Base-by-base conservation (phyloP, 2,329 filamentous ascomycete genomes). In the Sarocladium kiliense region DNA sequence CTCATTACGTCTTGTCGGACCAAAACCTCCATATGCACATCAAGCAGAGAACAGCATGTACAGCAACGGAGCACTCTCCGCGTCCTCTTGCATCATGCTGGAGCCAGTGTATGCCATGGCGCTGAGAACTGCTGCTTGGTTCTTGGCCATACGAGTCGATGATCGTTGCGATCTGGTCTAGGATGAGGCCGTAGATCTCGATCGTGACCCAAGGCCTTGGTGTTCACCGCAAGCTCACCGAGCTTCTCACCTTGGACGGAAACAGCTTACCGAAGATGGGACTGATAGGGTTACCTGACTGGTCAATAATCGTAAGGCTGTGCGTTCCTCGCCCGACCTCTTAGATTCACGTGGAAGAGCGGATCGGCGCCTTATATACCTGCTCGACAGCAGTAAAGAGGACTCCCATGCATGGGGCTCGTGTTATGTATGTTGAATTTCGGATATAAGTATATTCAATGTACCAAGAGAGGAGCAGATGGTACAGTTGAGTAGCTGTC, bases 221-320 rank as follows among this genome's bases (percentile, higher is more conserved):
- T 36, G 2, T 18, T 51, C 47, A 51, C 27, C 47, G 47, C 34
- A 23, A 51, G n/a, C 47, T 51, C 30, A 51, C 27, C 27, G 47
- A 51, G 27, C 4, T 10, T 21, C n/a, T 51, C 5, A 32, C 44
- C 41, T 23, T 23, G 41, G 18, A 12, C 7, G 3, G 16, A 49
- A 9, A 19, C 3, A 18, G 44, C 26, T 49, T n/a, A 32, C 44
- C 44, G 44, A 27, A 11, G 44, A 5, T 10, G 23, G 44, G 12
- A 3, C 6, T 3, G 30, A 10, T 7, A 49, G 23, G 6, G 18
- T 9, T 19, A 10, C 19, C 10, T 45, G 41, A 45, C 23, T 45
- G 41, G 41, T 12, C 21, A 16, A n/a, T n/a, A n/a, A n/a, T n/a
- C n/a, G n/a, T n/a, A n/a, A n/a, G n/a, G n/a, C n/a, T n/a, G n/a